Evolutionary conservation across 2,329 filamentous ascomycete species (phyloP), one percentile per base, ranked within the genome.

Genomic region (Nemania sp.): DNA sequence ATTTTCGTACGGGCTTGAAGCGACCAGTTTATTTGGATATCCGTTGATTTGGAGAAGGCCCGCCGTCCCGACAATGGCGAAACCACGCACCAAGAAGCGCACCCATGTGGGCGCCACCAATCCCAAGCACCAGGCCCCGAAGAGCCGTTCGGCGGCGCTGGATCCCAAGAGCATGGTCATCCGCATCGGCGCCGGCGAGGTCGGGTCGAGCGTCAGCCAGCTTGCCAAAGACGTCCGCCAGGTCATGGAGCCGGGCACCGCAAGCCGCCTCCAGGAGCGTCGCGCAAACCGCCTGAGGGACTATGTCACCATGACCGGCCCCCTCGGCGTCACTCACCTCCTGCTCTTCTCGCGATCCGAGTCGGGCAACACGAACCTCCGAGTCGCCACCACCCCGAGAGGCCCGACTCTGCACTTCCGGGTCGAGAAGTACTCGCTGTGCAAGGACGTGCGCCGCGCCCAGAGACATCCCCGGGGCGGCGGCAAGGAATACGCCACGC

Each of bases 161-260:
- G 83, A 87, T 53, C 95, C 95, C 35, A 97, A 97, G 83, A 96
- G 90, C 75, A 97, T 99, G 94, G 94, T 99, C 60, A 97, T 99
- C 76, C 91, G 95, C 68, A 93, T 97, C 71, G 95, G 95, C 70
- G 94, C 93, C 69, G 90, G 92, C 71, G 91, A 97, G 74, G 92
- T 99, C 54, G 95, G 95, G 59, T 87, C 91, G 61, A 96, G 90
- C 75, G 85, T 99, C 70, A 94, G 89, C 74, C 93, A 98, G 78
- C 81, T 99, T 69, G 93, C 94, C 20, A 88, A 90, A 69, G 95
- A 99, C 79, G 90, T 98, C 60, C 88, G 95, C 69, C 83, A 84
- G 57, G 94, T 98, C 79, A 96, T 99, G 92, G 92, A 98, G 77
- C 95, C 95, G 1, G 91, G 92, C 55, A 99, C 95, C 3, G 95